phyloP scores from a whole-genome alignment of 805 yeast genomes.

The Candida ponderosae region DNA sequence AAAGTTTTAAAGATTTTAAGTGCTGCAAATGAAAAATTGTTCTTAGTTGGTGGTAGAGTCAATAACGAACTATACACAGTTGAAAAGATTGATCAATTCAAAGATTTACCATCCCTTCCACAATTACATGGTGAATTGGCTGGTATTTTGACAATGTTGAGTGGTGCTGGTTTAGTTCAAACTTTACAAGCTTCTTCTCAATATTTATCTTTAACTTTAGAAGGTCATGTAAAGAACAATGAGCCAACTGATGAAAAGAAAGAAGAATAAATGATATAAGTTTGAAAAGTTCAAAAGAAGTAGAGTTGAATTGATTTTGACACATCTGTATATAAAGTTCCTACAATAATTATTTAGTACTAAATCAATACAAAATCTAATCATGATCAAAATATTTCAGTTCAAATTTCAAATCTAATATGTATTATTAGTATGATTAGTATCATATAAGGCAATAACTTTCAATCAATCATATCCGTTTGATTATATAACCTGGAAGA shows the following conservation, averaged over 20 bases:
- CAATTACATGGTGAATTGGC: slow-evolving; percentile 76
- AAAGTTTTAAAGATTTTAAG: slow-evolving; percentile 54
- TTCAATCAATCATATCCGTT: no score
- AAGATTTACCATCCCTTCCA: slow-evolving; percentile 63
- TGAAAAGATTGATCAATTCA: slow-evolving; percentile 50
- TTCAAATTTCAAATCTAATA: no score
- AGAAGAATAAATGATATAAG: no score
- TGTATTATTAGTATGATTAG: no score
- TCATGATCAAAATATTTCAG: no score
- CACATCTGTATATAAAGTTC: no score
- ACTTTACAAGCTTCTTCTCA: slow-evolving; percentile 69
- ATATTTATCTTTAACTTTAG: slow-evolving; percentile 65
- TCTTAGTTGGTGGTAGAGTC: slow-evolving; percentile 80
- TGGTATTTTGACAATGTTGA: slow-evolving; percentile 72
- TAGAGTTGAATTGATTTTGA: no score
- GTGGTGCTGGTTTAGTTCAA: slow-evolving; percentile 85
- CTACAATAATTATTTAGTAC: no score
- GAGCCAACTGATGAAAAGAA: slow-evolving; percentile 15
- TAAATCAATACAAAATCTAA: no score
- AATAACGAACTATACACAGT: slow-evolving; percentile 51
- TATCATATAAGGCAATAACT: no score
- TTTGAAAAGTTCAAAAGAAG: no score
- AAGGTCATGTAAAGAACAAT: slow-evolving; percentile 45
- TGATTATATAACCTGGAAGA: no score
- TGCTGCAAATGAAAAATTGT: slow-evolving; percentile 60